Conservation (phyloP, 495 filamentous ascomycete genomes). For the Aspergillus homomorphus region DNA sequence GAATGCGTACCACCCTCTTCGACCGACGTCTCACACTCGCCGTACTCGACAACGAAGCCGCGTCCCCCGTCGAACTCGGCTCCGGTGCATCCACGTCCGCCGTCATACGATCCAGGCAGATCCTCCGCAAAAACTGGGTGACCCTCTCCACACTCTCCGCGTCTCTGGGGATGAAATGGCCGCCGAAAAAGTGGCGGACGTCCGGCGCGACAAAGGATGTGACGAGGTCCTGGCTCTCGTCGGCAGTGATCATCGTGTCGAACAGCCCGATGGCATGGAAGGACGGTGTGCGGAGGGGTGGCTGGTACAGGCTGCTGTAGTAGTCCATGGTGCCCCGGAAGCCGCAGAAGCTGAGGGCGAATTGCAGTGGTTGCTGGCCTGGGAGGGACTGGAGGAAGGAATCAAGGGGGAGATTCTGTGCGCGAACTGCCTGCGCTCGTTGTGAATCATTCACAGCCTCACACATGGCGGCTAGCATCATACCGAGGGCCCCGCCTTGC, state of each 20-base stretch:
- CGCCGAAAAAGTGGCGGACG: background rate
- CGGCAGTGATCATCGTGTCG: background rate
- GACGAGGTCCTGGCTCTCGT: background rate
- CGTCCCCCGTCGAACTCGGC: background rate
- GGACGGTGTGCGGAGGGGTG: background rate
- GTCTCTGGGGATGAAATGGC: background rate
- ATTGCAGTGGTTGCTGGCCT: background rate
- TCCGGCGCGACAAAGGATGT: background rate
- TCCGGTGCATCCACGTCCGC: background rate
- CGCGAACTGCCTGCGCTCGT: background rate
- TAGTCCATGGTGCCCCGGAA: background rate
- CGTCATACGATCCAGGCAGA: background rate
- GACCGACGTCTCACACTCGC: too few relatives aligned
- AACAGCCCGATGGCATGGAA: background rate
- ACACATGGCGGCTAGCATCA: background rate
- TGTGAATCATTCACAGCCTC: background rate
- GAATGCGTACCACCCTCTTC: too few relatives aligned
- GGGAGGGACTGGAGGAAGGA: background rate
- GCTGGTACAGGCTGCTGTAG: background rate
- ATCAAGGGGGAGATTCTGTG: background rate
- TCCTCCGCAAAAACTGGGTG: background rate
- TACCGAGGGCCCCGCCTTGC: background rate
- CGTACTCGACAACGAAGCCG: too few relatives aligned
- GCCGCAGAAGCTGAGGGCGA: background rate
- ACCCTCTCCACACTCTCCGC: background rate